Evolutionary conservation across 805 yeast genomes (phyloP).

Genomic region (Candida ascalaphidarum): DNA sequence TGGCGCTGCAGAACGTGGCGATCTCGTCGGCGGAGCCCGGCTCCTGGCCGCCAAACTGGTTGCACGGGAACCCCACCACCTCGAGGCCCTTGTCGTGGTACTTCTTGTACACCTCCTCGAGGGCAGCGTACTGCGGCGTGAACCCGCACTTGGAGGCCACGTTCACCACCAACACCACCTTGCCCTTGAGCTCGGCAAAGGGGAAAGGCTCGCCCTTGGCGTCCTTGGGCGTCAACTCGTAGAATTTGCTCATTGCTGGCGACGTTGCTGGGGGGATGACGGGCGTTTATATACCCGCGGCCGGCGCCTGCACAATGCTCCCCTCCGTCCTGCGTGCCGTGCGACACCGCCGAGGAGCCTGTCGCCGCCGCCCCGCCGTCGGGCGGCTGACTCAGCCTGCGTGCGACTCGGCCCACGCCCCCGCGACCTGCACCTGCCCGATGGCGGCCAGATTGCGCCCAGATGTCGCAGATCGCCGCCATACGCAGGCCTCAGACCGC

Average conservation of each 20-base stretch:
- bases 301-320: no score
- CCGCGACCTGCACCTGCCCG: no score
- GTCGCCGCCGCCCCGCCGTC: no score
- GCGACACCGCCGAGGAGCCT: no score
- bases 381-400: no score
- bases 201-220: slow-evolving; percentile 51
- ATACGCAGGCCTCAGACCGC: no score
- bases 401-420: no score
- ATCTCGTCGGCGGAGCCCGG: slow-evolving; percentile 49
- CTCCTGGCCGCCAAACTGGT: slow-evolving; percentile 36
- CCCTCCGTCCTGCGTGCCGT: no score
- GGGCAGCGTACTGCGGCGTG: slow-evolving; percentile 34
- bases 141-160: slow-evolving; percentile 77
- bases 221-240: slow-evolving; percentile 60
- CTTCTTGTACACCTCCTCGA: slow-evolving; percentile 34
- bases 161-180: slow-evolving; percentile 76
- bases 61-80: slow-evolving; percentile 36
- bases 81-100: slow-evolving; percentile 27
- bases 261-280: no score
- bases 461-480: no score
- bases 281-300: no score
- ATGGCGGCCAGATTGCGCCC: no score
- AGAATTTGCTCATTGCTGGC: slow-evolving; percentile 50
- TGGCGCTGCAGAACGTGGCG: slow-evolving; percentile 61
- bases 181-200: slow-evolving; percentile 58